These are phyloP conservation scores for Nephelium lappaceum DNA, from an alignment of 345 rosid genomes.

Conservation along the genomic window DNA sequence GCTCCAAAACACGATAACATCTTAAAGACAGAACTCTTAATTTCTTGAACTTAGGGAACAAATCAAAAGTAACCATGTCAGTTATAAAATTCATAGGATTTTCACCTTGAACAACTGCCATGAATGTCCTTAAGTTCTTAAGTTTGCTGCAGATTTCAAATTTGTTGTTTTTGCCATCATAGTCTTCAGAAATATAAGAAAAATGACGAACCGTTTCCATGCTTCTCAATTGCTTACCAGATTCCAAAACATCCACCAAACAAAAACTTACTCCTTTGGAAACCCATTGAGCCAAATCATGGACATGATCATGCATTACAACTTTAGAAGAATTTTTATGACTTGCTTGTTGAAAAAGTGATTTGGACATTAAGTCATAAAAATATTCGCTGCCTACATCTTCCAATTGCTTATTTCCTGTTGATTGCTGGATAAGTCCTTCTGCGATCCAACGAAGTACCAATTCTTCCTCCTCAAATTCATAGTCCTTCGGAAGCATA, in stretches of 20 bases:
- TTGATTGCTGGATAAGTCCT: constrained; percentile 15
- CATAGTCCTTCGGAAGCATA: too few relatives aligned
- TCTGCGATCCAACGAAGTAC: constrained; percentile 26
- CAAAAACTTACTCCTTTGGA: background rate
- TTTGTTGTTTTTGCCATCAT: background rate
- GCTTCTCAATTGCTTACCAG: too few relatives aligned
- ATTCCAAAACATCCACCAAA: background rate
- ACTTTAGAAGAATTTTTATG: background rate
- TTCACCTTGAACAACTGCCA: background rate
- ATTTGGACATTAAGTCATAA: too few relatives aligned
- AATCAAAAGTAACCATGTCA: too few relatives aligned
- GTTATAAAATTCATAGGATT: background rate
- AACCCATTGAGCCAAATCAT: background rate
- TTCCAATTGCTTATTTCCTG: too few relatives aligned
- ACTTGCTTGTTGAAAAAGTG: too few relatives aligned
- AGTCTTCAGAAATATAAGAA: background rate
- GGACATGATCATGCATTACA: constrained; percentile 22
- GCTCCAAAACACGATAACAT: too few relatives aligned
- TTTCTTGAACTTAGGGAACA: too few relatives aligned
- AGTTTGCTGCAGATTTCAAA: background rate
- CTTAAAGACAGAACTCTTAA: background rate
- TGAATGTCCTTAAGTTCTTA: background rate
- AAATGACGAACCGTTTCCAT: background rate
- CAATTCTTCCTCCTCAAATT: background rate
- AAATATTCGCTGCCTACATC: too few relatives aligned